Conservation (phyloP, 176 grass and related monocot species). For the Musa acuminata region DNA sequence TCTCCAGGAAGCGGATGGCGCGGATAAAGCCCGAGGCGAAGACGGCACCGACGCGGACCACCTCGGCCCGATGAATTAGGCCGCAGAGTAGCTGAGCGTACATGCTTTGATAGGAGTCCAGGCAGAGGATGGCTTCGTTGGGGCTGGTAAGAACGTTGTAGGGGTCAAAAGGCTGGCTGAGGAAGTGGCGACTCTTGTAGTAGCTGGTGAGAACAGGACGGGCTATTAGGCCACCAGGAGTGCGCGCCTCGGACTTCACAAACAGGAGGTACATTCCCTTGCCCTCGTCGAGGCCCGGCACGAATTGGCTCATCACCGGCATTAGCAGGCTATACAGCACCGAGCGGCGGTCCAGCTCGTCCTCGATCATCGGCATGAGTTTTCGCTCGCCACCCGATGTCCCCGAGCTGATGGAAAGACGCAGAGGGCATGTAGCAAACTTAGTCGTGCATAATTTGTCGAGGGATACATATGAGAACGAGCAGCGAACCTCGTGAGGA, state of each 20-base stretch:
- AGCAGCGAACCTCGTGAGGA: constrained; percentile 72
- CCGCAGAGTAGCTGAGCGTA: constrained; percentile 89
- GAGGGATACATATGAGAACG: neutral
- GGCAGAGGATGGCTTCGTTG: constrained; percentile 72
- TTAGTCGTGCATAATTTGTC: neutral
- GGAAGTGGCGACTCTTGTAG: constrained; percentile 88
- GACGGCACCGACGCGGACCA: constrained; percentile 75
- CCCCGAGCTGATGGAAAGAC: constrained; percentile 45
- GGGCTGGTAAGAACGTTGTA: constrained; percentile 83
- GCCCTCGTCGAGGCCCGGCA: constrained; percentile 71
- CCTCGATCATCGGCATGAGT: constrained; percentile 88
- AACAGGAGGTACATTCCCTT: constrained; percentile 94
- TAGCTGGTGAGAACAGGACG: constrained; percentile 86
- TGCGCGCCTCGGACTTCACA: constrained; percentile 75
- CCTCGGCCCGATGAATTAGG: constrained; percentile 66
- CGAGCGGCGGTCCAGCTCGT: constrained; percentile 67
- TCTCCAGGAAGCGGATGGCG: constrained; percentile 80
- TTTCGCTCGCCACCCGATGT: constrained; percentile 94
- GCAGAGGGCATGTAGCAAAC: neutral
- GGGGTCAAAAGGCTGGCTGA: constrained; percentile 61
- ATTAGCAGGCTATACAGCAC: constrained; percentile 70
- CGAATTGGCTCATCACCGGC: constrained; percentile 82
- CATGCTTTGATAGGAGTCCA: constrained; percentile 96
- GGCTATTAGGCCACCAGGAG: constrained; percentile 65
- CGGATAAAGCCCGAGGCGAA: constrained; percentile 94